Conservation (phyloP, 139 green algal genomes). For the Chlorella vulgaris region DNA sequence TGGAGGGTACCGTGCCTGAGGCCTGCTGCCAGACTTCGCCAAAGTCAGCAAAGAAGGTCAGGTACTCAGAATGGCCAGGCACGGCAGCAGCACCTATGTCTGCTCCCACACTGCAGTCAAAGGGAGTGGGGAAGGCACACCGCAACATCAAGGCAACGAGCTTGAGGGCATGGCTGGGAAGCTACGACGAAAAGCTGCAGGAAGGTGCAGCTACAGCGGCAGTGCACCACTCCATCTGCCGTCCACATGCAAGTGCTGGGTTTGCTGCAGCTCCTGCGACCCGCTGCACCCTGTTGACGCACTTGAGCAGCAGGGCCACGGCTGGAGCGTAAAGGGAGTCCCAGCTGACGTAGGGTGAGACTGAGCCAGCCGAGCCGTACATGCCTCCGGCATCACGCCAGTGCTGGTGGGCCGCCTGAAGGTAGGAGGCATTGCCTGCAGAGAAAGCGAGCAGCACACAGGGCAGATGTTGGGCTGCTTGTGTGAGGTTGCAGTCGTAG, state of each 20-base stretch:
- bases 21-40: constrained; percentile 9
- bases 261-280: no score
- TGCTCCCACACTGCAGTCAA: neutral
- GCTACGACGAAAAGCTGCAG: no score
- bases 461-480: no score
- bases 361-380: neutral
- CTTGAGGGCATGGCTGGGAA: no score
- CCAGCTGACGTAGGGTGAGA: constrained; percentile 27
- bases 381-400: neutral
- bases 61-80: constrained; percentile 29
- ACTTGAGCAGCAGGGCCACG: constrained; percentile 30
- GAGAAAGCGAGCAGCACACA: neutral
- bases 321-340: constrained; percentile 29
- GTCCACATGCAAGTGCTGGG: no score
- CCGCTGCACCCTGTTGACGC: neutral
- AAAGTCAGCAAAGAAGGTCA: constrained; percentile 31
- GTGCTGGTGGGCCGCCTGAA: neutral
- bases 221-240: no score
- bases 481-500: no score
- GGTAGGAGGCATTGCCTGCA: neutral
- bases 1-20: no score
- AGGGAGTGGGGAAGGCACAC: neutral
- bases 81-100: neutral
- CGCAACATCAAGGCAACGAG: no score
- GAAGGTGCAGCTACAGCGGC: no score